Conservation (phyloP, 805 yeast genomes). For the Saccharomycopsis guyanensis region DNA sequence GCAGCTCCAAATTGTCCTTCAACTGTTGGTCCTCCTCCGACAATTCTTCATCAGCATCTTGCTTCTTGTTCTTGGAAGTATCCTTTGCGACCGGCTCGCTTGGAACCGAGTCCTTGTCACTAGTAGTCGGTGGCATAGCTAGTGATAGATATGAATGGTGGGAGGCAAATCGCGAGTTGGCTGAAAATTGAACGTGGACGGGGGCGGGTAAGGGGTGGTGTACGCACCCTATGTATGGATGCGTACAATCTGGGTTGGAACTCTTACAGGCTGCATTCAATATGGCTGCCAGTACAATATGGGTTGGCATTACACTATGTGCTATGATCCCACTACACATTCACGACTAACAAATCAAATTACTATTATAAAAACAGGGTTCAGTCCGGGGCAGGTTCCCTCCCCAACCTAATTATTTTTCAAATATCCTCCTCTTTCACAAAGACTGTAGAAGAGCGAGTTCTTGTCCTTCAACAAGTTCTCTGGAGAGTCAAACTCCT, state of each 20-base stretch:
- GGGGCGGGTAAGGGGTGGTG: background rate
- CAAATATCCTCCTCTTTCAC: conserved; percentile 32
- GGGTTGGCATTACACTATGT: no score
- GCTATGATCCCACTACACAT: no score
- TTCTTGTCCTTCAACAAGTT: conserved; percentile 36
- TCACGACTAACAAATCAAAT: no score
- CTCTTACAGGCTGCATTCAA: no score
- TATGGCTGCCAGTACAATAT: no score
- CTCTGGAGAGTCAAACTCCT: conserved; percentile 70
- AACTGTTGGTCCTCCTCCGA: conserved; percentile 89
- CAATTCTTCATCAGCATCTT: conserved; percentile 64
- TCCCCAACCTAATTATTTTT: background rate
- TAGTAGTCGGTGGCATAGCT: background rate
- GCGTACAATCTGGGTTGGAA: no score
- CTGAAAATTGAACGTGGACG: background rate
- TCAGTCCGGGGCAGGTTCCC: no score
- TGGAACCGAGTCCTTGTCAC: background rate
- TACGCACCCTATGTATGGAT: no score
- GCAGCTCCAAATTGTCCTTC: conserved; percentile 76
- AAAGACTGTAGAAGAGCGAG: conserved; percentile 45
- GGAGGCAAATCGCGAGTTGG: background rate
- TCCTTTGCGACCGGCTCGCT: conserved; percentile 5
- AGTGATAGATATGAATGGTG: no score
- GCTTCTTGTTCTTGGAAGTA: conserved; percentile 27
- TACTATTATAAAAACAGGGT: no score